Evolutionary conservation across 2,329 filamentous ascomycete species (phyloP).

Genomic region (Pseudogymnoascus sp.): DNA sequence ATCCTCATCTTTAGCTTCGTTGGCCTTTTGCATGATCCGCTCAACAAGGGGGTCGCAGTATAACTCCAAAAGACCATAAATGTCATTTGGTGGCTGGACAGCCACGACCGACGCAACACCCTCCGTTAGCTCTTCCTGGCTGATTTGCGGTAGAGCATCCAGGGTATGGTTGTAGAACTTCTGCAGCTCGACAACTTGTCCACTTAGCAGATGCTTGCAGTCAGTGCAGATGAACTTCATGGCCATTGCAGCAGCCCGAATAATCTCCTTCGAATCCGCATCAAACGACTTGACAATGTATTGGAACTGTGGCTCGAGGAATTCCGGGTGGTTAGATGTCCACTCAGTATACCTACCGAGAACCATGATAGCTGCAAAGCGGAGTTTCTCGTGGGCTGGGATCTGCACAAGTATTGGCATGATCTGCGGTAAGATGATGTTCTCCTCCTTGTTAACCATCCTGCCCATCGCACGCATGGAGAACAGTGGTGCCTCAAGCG

Average conservation of each 20-base stretch:
- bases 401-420: slow-evolving; percentile 93
- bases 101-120: slow-evolving; percentile 89
- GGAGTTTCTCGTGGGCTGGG: slow-evolving; percentile 92
- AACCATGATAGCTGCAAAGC: slow-evolving; percentile 97
- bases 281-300: slow-evolving; percentile 94
- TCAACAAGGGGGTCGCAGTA: slow-evolving; percentile 89
- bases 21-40: slow-evolving; percentile 78
- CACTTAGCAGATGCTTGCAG: slow-evolving; percentile 78
- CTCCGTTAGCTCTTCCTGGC: slow-evolving; percentile 94
- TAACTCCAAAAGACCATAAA: slow-evolving; percentile 79
- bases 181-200: slow-evolving; percentile 79
- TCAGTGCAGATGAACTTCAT: slow-evolving; percentile 98
- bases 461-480: slow-evolving; percentile 92
- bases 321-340: slow-evolving; percentile 90
- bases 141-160: slow-evolving; percentile 74
- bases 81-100: slow-evolving; percentile 70
- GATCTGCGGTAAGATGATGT: slow-evolving; percentile 77
- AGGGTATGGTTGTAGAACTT: slow-evolving; percentile 87
- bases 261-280: slow-evolving; percentile 80
- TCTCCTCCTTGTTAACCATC: slow-evolving; percentile 89
- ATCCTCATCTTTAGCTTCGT: slow-evolving; percentile 74
- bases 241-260: slow-evolving; percentile 83
- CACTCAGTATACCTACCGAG: slow-evolving; percentile 95
- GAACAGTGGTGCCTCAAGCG: slow-evolving; percentile 90
- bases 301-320: slow-evolving; percentile 83